A percentile compares a stretch with the other conserved stretches of the same genome.
Conservation (phyloP, 331 rosid species). For the Stylosanthes scabra region DNA sequence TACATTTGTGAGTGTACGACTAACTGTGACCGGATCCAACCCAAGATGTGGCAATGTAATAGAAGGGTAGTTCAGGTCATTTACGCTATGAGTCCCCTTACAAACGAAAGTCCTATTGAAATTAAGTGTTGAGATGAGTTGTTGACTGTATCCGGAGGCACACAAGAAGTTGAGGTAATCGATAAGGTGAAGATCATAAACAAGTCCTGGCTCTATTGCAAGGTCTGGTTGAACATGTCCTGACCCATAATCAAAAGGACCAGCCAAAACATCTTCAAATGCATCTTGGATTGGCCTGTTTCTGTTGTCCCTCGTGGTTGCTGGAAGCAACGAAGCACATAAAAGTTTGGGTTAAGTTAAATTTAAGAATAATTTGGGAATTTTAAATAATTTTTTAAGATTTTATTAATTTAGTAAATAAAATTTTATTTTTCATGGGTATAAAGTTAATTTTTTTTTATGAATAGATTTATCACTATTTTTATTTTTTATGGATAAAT, state of each 20-base stretch:
- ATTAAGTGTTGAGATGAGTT: conserved; percentile 23
- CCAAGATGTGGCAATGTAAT: conserved; percentile 40
- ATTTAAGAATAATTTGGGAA: too few relatives aligned
- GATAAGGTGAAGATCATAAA: conserved; percentile 34
- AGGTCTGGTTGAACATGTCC: conserved; percentile 42
- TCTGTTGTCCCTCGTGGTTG: conserved; percentile 40
- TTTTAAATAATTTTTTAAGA: too few relatives aligned
- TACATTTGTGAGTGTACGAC: conserved; percentile 47
- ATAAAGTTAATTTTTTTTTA: too few relatives aligned
- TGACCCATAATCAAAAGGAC: conserved; percentile 41
- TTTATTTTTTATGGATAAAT: too few relatives aligned
- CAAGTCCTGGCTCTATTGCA: conserved; percentile 48
- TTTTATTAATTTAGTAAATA: too few relatives aligned
- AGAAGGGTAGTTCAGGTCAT: conserved; percentile 50
- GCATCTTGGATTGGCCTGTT: conserved; percentile 38
- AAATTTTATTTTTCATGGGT: too few relatives aligned
- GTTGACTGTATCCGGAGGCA: conserved; percentile 41
- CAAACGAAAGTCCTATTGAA: conserved; percentile 31
- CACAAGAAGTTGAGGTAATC: conserved; percentile 49
- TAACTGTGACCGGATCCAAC: conserved; percentile 1
- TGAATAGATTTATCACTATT: too few relatives aligned
- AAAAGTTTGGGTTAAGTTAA: too few relatives aligned
- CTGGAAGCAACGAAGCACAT: not conserved
- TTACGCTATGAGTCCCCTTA: conserved; percentile 13
- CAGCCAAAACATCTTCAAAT: conserved; percentile 3